Conservation (phyloP, 2,329 filamentous ascomycete species). For the Alternaria dauci region DNA sequence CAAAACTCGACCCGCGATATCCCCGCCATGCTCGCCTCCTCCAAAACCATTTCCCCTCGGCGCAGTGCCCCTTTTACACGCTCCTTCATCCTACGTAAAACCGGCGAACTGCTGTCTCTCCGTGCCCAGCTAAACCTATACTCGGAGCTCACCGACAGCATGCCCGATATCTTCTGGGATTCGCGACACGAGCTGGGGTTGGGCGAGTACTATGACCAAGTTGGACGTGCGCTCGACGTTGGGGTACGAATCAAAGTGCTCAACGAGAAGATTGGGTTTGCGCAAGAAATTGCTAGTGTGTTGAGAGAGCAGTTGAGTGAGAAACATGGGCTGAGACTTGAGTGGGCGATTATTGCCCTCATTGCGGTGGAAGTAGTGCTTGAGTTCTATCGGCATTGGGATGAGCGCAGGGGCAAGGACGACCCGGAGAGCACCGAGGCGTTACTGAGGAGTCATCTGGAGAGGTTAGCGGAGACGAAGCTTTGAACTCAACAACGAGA, state of each 20-base stretch:
- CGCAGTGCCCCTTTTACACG: conserved; percentile 63
- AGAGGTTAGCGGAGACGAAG: conserved; percentile 21
- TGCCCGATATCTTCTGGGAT: conserved; percentile 98
- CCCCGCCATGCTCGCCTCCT: conserved; percentile 76
- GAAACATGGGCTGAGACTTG: conserved; percentile 84
- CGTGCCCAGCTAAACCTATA: conserved; percentile 96
- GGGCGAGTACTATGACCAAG: conserved; percentile 94
- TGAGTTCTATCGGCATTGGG: conserved; percentile 77
- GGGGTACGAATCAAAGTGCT: conserved; percentile 87
- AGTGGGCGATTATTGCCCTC: conserved; percentile 94
- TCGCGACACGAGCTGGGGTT: conserved; percentile 85
- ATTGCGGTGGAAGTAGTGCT: conserved; percentile 93
- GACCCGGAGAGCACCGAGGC: conserved; percentile 54
- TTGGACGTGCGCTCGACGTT: conserved; percentile 88
- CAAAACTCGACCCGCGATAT: conserved; percentile 87
- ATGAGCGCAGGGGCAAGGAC: conserved; percentile 63
- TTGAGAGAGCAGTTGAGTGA: conserved; percentile 88
- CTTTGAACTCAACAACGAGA: not conserved
- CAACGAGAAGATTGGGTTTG: conserved; percentile 98
- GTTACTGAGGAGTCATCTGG: conserved; percentile 51
- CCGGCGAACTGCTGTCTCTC: conserved; percentile 87
- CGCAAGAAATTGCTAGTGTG: conserved; percentile 91
- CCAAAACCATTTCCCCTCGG: conserved; percentile 56
- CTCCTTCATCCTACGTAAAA: conserved; percentile 88
- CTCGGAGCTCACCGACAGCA: conserved; percentile 91